Base-by-base conservation (phyloP, 2,329 filamentous ascomycete genomes). In the Ophiocordyceps camponoti-leonardi region DNA sequence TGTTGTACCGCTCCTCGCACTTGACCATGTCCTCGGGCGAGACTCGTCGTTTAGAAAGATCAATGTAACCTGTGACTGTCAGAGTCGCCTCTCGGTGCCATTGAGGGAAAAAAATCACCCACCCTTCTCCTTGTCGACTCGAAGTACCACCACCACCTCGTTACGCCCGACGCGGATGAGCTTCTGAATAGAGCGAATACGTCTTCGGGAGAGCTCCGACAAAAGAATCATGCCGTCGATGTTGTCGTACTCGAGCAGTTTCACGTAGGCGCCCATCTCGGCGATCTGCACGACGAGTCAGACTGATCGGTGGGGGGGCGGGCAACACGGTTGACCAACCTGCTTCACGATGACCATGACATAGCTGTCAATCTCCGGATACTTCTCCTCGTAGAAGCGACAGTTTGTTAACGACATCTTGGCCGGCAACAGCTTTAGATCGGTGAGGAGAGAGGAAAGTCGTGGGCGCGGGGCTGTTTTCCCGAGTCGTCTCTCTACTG, bases 271-370 rank as follows among this genome's bases (percentile, higher is more conserved):
- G 66, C 92, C 92, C 93, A 98, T 98, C 69, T 98, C 93, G 65
- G 92, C 92, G 63, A 98, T 98, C 84, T 92, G 56, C 43, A 14
- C 41, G 23, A 8, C 13, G 16, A 4, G 46, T 46, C 20, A 47
- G 41, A 35, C 8, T n/a, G 13, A 33, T 41, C 10, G 22, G 12
- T 5, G 7, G 41, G 18, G 40, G 20, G 20, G 12, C 6, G 22
- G 19, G 12, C 35, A 39, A 14, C 46, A 42, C 43, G 23, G 47
- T 46, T 46, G 47, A 60, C 74, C 51, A 63, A 88, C 84, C 81
- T 94, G 87, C 78, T 94, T 94, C 59, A 96, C 92, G 68, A 96
- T 98, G 65, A 98, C 92, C 92, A 98, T 98, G 63, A 98, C 93
- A 69, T 95, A 96, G 75, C 86, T 94, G 70, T 98, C 92, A 64